Base-by-base conservation (phyloP, 768 basidiomycete genomes). In the Lanmaoa rubissima region DNA sequence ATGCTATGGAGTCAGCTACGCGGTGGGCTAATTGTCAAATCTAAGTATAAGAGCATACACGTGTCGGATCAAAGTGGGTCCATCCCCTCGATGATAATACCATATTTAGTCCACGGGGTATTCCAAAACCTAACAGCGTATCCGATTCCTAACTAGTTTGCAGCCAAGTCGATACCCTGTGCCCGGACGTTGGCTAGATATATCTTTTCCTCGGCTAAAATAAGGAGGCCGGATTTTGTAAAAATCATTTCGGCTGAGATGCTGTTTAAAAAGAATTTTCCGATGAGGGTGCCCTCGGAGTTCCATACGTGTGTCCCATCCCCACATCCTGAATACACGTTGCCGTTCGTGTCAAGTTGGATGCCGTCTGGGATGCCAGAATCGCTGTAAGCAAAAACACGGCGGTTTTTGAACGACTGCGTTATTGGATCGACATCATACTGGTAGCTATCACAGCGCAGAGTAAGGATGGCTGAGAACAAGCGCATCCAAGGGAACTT, bases 301-400 rank as follows among this genome's bases (percentile, higher is more conserved):
- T 80, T 77, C 79, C 82, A 84, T 8, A 87, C 84, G 21, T 88
- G 81, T 0, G 82, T 81, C 39, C 87, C 87, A 57, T 90, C 88
- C 16, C 82, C 86, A 54, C 81, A 82, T 1, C 82, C 84, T 3
- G 83, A 74, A 65, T 83, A 90, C 0, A 90, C 80, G 59, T 90
- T 89, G 0, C 86, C 86, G 0, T 76, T 67, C 5, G 73, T 73
- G 62, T 91, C 89, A 1, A 86, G 75, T 62, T 86, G 82, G 11
- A 89, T 69, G 12, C 88, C 88, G 57, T 90, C 87, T 7, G 87
- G 81, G 32, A 84, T 71, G 1, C 87, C 88, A 21, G 85, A 75
- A 56, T 89, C 88, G 9, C 73, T 64, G 59, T 82, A 88, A 0
- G 87, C 86, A 60, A 90, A 86, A 14, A 88, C 77, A 5, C 87